Evolutionary conservation across 192 early-diverging fungal genomes (phyloP), one percentile per base, ranked within the genome.

Genomic region (Coemansia sp.): DNA sequence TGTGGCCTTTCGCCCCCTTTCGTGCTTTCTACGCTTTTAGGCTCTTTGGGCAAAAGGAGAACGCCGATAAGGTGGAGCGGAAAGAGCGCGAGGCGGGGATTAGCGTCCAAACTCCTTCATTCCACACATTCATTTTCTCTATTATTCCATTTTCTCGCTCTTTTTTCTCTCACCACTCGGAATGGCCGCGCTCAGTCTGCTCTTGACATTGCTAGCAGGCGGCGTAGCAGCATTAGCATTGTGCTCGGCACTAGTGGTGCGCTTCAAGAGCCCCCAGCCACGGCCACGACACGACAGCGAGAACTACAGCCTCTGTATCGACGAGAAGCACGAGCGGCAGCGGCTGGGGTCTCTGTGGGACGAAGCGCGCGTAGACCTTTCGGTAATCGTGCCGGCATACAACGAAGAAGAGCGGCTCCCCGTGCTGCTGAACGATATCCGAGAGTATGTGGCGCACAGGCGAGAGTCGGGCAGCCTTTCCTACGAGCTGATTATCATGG

Each of bases 401-500:
- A 93, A 96, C 84, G 96, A 98, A 74, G 84, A 85, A 9, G 71
- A 86, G 60, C 88, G 96, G 13, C 75, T 98, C 56, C 92, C 93
- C 2, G 84, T 74, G 39, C 95, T 96, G 89, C 83, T 98, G 66
- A 73, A 89, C 37, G 95, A 98, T 57, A 86, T 93, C 2, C 64
- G 88, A 13, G 82, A 69, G 8, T 92, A 89, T 74, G 79, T 96
- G 51, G 74, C 83, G 31, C 66, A 59, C 26, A 79, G 86, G 37
- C 68, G 71, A 20, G 66, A 75, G 31, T 68, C 85, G 9, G 58
- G 62, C 1, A 36, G 50, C 16, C 91, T 92, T 55, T 76, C 81
- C 2, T 97, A 89, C 63, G 96, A 98, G 76, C 85, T 98, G 66
- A 79, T 98, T 33, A 74, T 98, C 24, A 91, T 98, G 37, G 94